Evolutionary conservation across 116 monocot genomes (phyloP).

Genomic region (Zostera marina): DNA sequence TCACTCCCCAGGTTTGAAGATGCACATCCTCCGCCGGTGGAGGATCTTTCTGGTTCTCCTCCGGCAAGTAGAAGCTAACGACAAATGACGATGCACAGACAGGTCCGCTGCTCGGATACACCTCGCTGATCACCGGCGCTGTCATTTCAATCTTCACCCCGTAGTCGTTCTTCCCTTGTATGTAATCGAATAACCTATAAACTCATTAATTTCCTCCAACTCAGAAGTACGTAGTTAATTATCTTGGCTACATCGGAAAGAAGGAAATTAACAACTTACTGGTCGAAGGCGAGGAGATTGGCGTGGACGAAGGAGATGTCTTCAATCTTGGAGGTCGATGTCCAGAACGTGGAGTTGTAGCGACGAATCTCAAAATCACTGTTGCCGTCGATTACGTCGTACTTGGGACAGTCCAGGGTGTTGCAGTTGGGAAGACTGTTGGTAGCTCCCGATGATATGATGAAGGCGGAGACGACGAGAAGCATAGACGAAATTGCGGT

Average conservation of each 20-base stretch:
- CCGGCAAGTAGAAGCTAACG: constrained; percentile 84
- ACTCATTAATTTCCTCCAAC: too few species aligned
- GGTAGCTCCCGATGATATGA: constrained; percentile 3
- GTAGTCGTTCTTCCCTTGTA: constrained; percentile 74
- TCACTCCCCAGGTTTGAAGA: constrained; percentile 42
- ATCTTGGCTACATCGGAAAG: neutral
- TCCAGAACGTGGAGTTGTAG: constrained; percentile 47
- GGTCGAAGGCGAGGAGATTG: constrained; percentile 47
- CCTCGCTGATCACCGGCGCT: constrained; percentile 60
- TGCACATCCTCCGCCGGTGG: constrained; percentile 68
- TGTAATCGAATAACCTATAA: constrained; percentile 41
- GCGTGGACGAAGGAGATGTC: constrained; percentile 72
- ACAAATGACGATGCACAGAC: constrained; percentile 82
- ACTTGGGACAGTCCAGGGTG: constrained; percentile 72
- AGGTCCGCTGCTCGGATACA: constrained; percentile 77
- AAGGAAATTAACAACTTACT: constrained; percentile 21
- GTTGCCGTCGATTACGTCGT: constrained; percentile 44
- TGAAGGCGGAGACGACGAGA: neutral
- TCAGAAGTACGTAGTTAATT: neutral
- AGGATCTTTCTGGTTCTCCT: constrained; percentile 56
- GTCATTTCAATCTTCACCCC: constrained; percentile 72
- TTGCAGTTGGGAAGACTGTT: constrained; percentile 58
- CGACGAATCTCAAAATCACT: constrained; percentile 72
- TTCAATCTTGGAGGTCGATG: constrained; percentile 40
- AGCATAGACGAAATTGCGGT: neutral